Conservation (phyloP, 1,139 yeast genomes). For the Suhomyces bribrorum region DNA sequence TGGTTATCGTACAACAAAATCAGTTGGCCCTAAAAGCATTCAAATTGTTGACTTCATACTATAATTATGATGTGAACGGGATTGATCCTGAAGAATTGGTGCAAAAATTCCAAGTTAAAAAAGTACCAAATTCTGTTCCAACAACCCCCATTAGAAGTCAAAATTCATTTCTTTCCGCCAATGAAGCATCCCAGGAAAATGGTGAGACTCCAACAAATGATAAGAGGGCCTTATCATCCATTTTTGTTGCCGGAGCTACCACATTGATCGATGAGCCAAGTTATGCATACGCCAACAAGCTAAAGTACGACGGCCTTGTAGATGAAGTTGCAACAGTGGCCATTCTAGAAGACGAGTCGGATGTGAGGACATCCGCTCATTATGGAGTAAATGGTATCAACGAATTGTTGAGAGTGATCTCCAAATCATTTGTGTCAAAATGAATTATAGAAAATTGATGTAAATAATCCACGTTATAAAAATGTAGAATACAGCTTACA, state of each 20-base stretch:
- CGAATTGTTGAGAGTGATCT: constrained; percentile 61
- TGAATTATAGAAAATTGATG: not conserved
- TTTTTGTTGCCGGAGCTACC: constrained; percentile 68
- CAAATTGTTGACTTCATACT: constrained; percentile 43
- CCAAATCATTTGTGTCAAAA: constrained; percentile 15
- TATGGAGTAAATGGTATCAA: constrained; percentile 77
- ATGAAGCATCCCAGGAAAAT: no score
- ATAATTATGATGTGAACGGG: constrained; percentile 23
- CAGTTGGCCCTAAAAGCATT: constrained; percentile 56
- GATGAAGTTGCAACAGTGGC: constrained; percentile 62
- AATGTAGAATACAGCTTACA: not conserved
- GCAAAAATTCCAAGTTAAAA: constrained; percentile 25
- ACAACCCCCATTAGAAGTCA: constrained; percentile 14
- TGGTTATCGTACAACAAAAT: constrained; percentile 65
- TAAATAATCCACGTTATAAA: not conserved
- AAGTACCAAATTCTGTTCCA: constrained; percentile 17
- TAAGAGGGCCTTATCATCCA: constrained; percentile 27
- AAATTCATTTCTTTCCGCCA: not conserved
- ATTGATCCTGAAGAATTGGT: constrained; percentile 22
- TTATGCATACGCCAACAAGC: constrained; percentile 58
- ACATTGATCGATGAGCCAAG: constrained; percentile 71
- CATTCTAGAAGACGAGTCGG: constrained; percentile 37
- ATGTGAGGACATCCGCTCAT: constrained; percentile 61
- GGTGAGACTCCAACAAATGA: not conserved
- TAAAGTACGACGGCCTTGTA: constrained; percentile 35